Evolutionary conservation across 192 early-diverging fungal species (phyloP).

Genomic region (Entrophospora sp.): DNA sequence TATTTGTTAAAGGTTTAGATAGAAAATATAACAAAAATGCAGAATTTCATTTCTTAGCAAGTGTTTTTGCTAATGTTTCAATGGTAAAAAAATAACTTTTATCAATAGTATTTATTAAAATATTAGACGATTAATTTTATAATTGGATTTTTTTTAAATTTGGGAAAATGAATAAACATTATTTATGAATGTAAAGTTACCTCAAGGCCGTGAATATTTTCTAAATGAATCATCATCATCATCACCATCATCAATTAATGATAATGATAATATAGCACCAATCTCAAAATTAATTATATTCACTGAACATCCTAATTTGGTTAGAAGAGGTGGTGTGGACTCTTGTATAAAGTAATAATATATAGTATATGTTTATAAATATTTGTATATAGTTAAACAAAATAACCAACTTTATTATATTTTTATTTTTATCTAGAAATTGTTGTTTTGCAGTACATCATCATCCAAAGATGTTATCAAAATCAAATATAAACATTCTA

Average conservation of each 20-base stretch:
- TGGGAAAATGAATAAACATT: too few relatives aligned
- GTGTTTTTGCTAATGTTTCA: constrained; percentile 87
- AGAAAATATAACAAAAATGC: constrained; percentile 73
- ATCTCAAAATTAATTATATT: constrained; percentile 82
- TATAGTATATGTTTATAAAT: too few relatives aligned
- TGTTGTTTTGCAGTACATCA: constrained; percentile 69
- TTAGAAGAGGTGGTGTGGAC: constrained; percentile 85
- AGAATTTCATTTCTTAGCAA: constrained; percentile 76
- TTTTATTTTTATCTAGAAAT: constrained; percentile 39
- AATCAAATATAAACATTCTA: constrained; percentile 67
- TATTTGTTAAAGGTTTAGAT: constrained; percentile 77
- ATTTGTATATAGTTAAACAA: too few relatives aligned
- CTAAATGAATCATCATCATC: constrained; percentile 50
- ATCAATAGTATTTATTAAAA: background rate
- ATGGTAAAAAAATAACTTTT: constrained; percentile 29
- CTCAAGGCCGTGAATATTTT: constrained; percentile 61
- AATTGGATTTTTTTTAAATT: background rate
- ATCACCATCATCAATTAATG: too few relatives aligned
- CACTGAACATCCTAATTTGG: constrained; percentile 68
- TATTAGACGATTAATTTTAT: background rate
- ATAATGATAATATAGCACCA: constrained; percentile 61
- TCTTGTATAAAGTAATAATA: constrained; percentile 74
- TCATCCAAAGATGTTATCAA: constrained; percentile 59
- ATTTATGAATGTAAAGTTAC: constrained; percentile 36
- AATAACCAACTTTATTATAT: too few relatives aligned